Evolutionary conservation across 768 basidiomycete species (phyloP), one percentile per base, ranked within the genome.

Genomic region (Russula virescens): DNA sequence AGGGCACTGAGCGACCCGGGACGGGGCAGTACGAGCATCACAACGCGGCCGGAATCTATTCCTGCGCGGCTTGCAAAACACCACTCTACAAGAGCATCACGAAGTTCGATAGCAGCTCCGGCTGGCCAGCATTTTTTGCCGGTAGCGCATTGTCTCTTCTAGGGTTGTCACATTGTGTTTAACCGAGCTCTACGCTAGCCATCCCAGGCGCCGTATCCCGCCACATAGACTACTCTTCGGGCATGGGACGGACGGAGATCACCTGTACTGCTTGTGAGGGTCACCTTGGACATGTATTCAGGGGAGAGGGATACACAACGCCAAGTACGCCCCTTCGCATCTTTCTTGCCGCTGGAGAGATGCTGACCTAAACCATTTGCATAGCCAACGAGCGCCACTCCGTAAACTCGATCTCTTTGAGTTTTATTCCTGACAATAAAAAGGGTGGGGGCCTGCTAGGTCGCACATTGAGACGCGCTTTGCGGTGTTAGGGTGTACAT

Each of bases 41-140:
- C 73, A 72, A 72, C 25, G 82, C 77, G 3, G 70, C 81, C 31
- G 94, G 94, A 10, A 79, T 86, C 1, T 96, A 94, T 71, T 68
- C 75, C 48, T 95, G 94, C 70, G 87, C 84, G 10, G 94, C 82
- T 9, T 96, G 94, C 73, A 80, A 79, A 40, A 84, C 91, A 2
- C 87, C 93, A 1, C 75, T 97, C 53, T 97, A 96, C 78, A 91
- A 87, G 79, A 91, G 89, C 69, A 79, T 78, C 28, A 94, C 92
- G 66, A 97, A 97, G 75, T 97, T 96, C 75, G 81, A 88, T 68
- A 94, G 91, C 62, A 92, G 93, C 9, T 96, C 92, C 69, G 94
- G 94, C 25, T 98, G 94, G 94, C 94, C 95, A n/a, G 92, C 94
- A 1, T 98, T 97, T 81, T 98, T 88, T 71, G 94, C 96, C 71